Evolutionary conservation across 371 early-diverging fungal genomes (phyloP), one percentile per base, ranked within the genome.

Genomic region (Haplosporangium sp.): DNA sequence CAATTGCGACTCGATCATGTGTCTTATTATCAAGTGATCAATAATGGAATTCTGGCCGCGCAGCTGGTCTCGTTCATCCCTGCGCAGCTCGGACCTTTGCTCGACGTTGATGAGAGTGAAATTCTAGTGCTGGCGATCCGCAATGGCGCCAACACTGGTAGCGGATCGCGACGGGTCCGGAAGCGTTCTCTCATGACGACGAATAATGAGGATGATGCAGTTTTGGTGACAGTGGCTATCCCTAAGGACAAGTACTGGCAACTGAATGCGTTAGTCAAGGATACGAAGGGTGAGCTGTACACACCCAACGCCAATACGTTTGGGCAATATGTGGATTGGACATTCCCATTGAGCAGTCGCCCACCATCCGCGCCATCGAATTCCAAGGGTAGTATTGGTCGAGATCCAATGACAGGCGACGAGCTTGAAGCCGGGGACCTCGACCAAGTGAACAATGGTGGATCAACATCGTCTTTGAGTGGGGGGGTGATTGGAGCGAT

Each of bases 11-110:
- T 71, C 16, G 52, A 77, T 42, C 77, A 67, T 36, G 77, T 77
- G 12, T 77, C 77, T 8, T 77, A 77, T 46, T 67, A 62, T 64
- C 77, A 77, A 55, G 77, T 77, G 37, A 71, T 72, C 38, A 42
- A 71, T 40, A 77, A 71, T 52, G 68, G 77, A 0, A 58, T 77
- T 5, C 51, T 77, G 42, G 77, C 77, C 0, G 77, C 77, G 6
- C 77, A 77, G 46, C 37, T 77, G 29, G 77, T 77, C n/a, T 64
- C 62, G 36, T 77, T 77, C 52, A 36, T 77, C 54, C 77, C 77
- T 10, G 72, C 59, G 1, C 77, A 77, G 20, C 64, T 77, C 21
- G 40, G 59, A 1, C n/a, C 40, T 16, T 18, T 77, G 18, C 54
- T 77, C 12, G 36, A 64, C 1, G 67, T 77, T 1, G 72, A 77